Evolutionary conservation across 495 filamentous ascomycete species (phyloP).

Genomic region (Lasiosphaeriaceae sp.): DNA sequence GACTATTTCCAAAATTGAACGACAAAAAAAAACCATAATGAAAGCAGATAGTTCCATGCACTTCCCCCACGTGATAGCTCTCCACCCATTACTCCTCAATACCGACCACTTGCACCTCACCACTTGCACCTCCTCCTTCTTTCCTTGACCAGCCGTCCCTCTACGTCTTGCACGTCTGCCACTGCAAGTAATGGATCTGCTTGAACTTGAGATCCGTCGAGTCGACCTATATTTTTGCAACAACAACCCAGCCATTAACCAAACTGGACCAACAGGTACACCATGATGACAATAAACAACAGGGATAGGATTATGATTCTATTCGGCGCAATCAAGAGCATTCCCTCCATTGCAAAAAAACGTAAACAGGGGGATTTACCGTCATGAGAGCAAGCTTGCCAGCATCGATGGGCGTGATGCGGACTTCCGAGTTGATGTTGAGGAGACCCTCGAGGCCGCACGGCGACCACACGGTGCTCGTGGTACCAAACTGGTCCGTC

Average conservation of each 20-base stretch:
- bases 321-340: too few species aligned
- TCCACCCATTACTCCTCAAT: too few species aligned
- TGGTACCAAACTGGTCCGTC: slow-evolving; percentile 33
- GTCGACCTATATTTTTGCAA: slow-evolving; percentile 19
- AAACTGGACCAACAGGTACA: background rate
- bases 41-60: too few species aligned
- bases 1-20: too few species aligned
- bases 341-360: slow-evolving; percentile 11
- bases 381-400: slow-evolving; percentile 19
- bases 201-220: slow-evolving; percentile 31
- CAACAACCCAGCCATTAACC: background rate
- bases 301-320: background rate
- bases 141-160: too few species aligned
- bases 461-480: slow-evolving; percentile 41
- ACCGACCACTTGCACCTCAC: too few species aligned
- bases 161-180: slow-evolving; percentile 24
- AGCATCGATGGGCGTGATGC: slow-evolving; percentile 21
- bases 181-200: slow-evolving; percentile 31
- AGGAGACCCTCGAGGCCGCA: slow-evolving; percentile 36
- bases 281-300: background rate
- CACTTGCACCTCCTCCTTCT: too few species aligned
- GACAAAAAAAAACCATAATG: too few species aligned
- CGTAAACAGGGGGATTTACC: slow-evolving; percentile 19
- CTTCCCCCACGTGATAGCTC: too few species aligned
- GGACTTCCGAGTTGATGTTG: slow-evolving; percentile 44